A percentile compares a stretch with the other conserved stretches of the same genome.
Conservation (phyloP, 495 filamentous ascomycete species). For the Aspergillus coremiiformis region DNA sequence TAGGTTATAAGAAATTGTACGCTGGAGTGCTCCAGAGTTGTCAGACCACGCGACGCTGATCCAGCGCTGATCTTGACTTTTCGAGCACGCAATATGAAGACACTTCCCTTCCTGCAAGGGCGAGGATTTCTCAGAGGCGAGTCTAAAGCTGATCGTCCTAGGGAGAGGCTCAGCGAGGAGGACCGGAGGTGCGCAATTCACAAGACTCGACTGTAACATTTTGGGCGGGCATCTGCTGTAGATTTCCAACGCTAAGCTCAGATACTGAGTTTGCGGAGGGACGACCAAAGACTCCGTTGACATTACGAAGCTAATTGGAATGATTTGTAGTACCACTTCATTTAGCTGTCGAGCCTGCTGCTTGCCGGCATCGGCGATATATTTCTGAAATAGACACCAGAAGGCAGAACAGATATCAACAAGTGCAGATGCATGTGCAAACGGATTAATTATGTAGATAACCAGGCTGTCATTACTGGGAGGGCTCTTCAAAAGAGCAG, state of each 20-base stretch:
- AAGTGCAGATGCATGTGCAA: slow-evolving; percentile 53
- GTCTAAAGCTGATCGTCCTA: slow-evolving; percentile 68
- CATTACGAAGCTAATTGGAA: slow-evolving; percentile 65
- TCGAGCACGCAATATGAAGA: slow-evolving; percentile 81
- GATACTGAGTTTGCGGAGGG: slow-evolving; percentile 58
- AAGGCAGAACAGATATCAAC: slow-evolving; percentile 76
- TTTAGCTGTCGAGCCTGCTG: slow-evolving; percentile 45
- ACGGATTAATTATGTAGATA: slow-evolving; percentile 80
- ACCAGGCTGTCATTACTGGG: slow-evolving; percentile 60
- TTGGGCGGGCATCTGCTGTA: slow-evolving; percentile 74
- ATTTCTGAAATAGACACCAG: slow-evolving; percentile 64
- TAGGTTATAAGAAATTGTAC: slow-evolving; percentile 71
- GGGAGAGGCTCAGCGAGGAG: slow-evolving; percentile 67
- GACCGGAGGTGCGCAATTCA: slow-evolving; percentile 59
- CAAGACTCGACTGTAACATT: slow-evolving; percentile 27
- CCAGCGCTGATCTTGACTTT: slow-evolving; percentile 79
- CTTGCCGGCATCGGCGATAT: slow-evolving; percentile 44
- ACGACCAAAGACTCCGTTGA: slow-evolving; percentile 58
- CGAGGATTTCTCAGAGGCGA: slow-evolving; percentile 48
- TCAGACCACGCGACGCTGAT: slow-evolving; percentile 89
- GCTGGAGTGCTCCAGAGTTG: slow-evolving; percentile 67
- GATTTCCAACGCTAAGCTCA: slow-evolving; percentile 69
- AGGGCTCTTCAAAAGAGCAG: slow-evolving; percentile 36
- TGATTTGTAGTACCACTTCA: slow-evolving; percentile 75
- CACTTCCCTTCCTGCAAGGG: slow-evolving; percentile 75